Evolutionary conservation across 2,329 filamentous ascomycete genomes (phyloP).

Genomic region (Lachnellula hyalina): DNA sequence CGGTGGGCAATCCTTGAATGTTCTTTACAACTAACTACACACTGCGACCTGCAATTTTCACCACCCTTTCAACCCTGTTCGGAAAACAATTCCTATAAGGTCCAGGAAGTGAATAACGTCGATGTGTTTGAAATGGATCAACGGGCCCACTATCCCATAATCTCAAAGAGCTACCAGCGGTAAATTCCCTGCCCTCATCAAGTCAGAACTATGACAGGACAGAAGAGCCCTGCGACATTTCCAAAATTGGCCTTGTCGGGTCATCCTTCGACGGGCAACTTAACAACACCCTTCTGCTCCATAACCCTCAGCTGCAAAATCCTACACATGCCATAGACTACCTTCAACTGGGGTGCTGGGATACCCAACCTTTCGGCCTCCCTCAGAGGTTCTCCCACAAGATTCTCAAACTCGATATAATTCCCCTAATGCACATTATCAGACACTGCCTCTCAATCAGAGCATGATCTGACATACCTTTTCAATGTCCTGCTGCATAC

Average conservation of each 20-base stretch:
- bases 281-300: conserved; percentile 38
- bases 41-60: too few species aligned
- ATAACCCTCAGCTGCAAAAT: conserved; percentile 40
- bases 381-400: conserved; percentile 48
- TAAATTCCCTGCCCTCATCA: too few species aligned
- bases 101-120: too few species aligned
- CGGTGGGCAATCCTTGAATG: too few species aligned
- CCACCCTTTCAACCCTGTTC: too few species aligned
- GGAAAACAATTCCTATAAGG: too few species aligned
- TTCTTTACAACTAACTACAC: too few species aligned
- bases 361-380: conserved; percentile 44
- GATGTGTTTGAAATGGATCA: too few species aligned
- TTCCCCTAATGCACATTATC: conserved; percentile 37
- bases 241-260: background rate
- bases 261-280: conserved; percentile 5
- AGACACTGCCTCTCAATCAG: background rate
- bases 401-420: conserved; percentile 51
- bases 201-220: background rate
- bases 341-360: conserved; percentile 46
- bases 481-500: conserved; percentile 49
- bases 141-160: too few species aligned
- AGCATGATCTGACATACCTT: conserved; percentile 33
- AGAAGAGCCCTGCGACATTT: background rate
- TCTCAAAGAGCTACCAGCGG: too few species aligned
- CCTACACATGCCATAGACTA: conserved; percentile 48